phyloP scores from a whole-genome alignment of 768 basidiomycete species.

The Termitomyces heimii region DNA sequence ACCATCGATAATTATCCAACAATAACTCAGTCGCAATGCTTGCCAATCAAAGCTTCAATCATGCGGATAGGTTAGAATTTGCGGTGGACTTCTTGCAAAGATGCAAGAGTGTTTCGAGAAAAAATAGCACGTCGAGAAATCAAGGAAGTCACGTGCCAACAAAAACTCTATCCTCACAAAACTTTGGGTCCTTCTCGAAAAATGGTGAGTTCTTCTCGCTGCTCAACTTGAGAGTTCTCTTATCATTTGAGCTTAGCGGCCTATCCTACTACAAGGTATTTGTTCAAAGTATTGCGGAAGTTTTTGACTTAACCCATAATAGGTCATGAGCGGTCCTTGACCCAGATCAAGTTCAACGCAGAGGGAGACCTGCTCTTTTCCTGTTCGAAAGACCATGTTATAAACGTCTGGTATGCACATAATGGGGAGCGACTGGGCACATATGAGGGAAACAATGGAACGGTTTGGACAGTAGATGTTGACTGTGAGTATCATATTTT shows the following conservation, averaged over 20 bases:
- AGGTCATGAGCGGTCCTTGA: conserved; percentile 97
- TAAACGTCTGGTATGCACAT: conserved; percentile 96
- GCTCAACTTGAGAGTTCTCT: not conserved
- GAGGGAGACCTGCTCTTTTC: conserved; percentile 97
- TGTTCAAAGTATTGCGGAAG: not conserved
- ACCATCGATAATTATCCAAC: not conserved
- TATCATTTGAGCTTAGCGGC: conserved; percentile 38
- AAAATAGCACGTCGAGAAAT: not conserved
- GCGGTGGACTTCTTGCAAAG: not conserved
- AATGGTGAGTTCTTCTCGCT: conserved; percentile 24
- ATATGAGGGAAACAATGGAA: conserved; percentile 93
- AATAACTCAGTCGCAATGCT: not conserved
- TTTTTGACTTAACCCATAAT: conserved; percentile 8
- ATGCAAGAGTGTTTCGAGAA: not conserved
- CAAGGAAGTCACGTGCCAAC: conserved; percentile 16
- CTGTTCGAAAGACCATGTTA: conserved; percentile 90
- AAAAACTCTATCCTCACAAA: conserved; percentile 12
- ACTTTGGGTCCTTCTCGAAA: conserved; percentile 8
- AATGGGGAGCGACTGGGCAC: conserved; percentile 98
- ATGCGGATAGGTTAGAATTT: not conserved
- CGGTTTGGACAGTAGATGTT: conserved; percentile 94
- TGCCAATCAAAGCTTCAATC: not conserved
- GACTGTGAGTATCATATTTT: conserved; percentile 65
- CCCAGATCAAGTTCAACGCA: conserved; percentile 94
- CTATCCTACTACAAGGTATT: conserved; percentile 68